These are phyloP conservation scores for Biscutella auriculata DNA, from an alignment of 441 rosid species.

Conservation along the genomic window DNA sequence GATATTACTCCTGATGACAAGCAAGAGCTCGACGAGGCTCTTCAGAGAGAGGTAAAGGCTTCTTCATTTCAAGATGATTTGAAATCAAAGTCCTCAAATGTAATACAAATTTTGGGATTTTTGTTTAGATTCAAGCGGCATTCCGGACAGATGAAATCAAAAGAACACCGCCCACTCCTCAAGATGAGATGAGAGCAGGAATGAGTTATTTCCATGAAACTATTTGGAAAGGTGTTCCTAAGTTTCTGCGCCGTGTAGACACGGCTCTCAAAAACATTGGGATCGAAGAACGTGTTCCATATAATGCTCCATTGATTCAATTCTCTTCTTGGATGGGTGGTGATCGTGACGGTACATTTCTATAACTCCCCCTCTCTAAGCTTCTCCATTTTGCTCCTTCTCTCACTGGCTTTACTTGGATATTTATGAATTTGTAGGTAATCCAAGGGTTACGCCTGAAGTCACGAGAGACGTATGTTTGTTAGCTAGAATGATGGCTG, in stretches of 20 bases:
- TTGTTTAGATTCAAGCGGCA: conserved; percentile 83
- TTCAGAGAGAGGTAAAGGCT: conserved; percentile 67
- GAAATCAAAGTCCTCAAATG: neutral
- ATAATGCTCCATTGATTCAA: conserved; percentile 88
- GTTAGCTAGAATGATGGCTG: conserved; percentile 75
- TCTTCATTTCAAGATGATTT: neutral
- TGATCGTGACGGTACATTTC: conserved; percentile 76
- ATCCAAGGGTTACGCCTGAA: conserved; percentile 67
- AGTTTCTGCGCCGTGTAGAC: conserved; percentile 62
- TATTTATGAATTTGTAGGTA: conserved; percentile 27
- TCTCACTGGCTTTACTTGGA: neutral
- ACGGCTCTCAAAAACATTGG: conserved; percentile 83
- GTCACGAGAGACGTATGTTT: conserved; percentile 73
- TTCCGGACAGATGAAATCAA: conserved; percentile 93
- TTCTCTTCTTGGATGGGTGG: conserved; percentile 99
- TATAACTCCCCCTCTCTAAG: neutral
- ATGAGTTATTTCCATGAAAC: conserved; percentile 87
- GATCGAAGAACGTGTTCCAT: conserved; percentile 79
- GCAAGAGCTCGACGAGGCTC: conserved; percentile 92
- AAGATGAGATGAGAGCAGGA: conserved; percentile 90
- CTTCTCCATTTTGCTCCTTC: neutral
- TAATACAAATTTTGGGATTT: neutral
- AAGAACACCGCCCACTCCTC: conserved; percentile 90
- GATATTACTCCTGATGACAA: conserved; percentile 91
- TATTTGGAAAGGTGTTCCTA: conserved; percentile 68